Evolutionary conservation across 352 stramenopile genomes (phyloP).

Genomic region (Detonula confervacea): DNA sequence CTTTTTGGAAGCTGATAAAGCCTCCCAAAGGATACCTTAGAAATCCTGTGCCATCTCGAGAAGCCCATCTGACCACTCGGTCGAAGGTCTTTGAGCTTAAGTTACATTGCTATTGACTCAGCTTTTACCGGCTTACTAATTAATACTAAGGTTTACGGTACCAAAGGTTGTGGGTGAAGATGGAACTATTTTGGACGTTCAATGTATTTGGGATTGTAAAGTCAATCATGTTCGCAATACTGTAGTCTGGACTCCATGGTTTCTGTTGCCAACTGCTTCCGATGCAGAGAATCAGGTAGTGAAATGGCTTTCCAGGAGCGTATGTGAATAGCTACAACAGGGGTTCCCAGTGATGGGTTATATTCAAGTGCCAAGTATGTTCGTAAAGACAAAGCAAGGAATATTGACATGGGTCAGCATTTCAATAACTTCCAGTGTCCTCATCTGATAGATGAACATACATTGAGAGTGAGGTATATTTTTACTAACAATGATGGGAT

Average conservation of each 20-base stretch:
- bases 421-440: conserved; percentile 6
- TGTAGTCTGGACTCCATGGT: background rate
- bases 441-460: background rate
- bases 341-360: background rate
- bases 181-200: background rate
- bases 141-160: background rate
- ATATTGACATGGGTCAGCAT: background rate
- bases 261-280: background rate
- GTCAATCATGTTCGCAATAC: background rate
- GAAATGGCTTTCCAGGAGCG: background rate
- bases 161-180: background rate
- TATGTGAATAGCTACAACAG: background rate
- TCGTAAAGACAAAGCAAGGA: background rate
- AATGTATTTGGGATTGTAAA: no score
- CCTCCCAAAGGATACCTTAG: no score
- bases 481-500: background rate
- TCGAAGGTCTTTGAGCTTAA: background rate
- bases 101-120: background rate
- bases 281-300: background rate
- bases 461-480: background rate
- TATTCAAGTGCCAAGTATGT: background rate
- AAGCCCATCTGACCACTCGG: no score
- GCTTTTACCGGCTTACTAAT: background rate
- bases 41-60: no score
- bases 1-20: no score